phyloP scores from a whole-genome alignment of 2,329 filamentous ascomycete genomes.

The Diatrype stigma region DNA sequence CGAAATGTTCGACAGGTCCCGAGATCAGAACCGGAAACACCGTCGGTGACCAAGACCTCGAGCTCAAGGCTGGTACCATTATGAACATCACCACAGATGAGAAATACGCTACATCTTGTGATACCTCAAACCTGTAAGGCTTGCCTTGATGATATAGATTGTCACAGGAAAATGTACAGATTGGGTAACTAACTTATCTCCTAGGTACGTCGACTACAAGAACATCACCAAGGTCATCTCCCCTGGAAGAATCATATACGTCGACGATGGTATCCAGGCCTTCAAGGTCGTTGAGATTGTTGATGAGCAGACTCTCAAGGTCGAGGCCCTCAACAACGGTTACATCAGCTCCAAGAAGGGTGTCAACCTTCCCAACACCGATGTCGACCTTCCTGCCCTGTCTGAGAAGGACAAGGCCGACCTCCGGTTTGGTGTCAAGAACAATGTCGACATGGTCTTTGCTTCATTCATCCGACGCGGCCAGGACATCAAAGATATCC shows the following conservation, averaged over 20 bases:
- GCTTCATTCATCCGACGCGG: constrained; percentile 96
- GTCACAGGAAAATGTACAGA: too few species aligned
- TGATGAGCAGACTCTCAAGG: constrained; percentile 84
- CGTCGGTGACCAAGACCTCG: constrained; percentile 84
- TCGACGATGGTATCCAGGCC: constrained; percentile 95
- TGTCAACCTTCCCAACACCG: constrained; percentile 97
- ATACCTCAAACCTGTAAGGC: constrained; percentile 88
- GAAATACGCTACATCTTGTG: constrained; percentile 76
- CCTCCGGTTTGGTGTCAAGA: constrained; percentile 94
- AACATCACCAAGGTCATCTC: constrained; percentile 99
- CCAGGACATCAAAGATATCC: constrained; percentile 88
- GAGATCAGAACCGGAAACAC: constrained; percentile 62
- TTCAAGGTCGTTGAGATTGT: constrained; percentile 88
- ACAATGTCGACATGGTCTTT: constrained; percentile 98
- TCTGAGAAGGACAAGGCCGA: constrained; percentile 98
- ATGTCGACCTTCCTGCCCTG: constrained; percentile 94
- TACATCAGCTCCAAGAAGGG: constrained; percentile 99
- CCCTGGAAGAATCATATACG: constrained; percentile 89
- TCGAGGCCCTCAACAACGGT: constrained; percentile 90
- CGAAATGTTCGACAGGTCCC: constrained; percentile 30
- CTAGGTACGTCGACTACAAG: constrained; percentile 96
- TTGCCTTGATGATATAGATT: neutral
- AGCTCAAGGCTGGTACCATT: constrained; percentile 76
- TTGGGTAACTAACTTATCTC: constrained; percentile 5
- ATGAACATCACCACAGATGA: constrained; percentile 98